Evolutionary conservation across 805 yeast genomes (phyloP), one percentile per base, ranked within the genome.

Genomic region (Wickerhamiella hasegawae): DNA sequence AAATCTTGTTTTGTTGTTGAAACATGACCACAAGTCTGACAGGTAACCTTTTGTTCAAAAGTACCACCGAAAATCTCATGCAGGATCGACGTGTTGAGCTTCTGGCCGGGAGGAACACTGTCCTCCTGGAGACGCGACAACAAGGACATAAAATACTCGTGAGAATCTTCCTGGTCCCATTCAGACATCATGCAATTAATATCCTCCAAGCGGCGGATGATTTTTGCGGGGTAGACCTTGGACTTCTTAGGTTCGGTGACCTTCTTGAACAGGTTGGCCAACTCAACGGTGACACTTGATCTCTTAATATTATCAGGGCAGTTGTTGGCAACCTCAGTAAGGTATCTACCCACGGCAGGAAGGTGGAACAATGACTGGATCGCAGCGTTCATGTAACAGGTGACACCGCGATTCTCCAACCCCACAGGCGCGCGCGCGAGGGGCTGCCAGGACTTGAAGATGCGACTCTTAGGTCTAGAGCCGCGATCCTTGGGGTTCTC

Each of bases 91-190:
- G 76, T 67, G 44, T 78, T 79, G 49, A 85, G 62, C 52, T 85
- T 85, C 32, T 62, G 67, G n/a, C 94, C 95, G 51, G 71, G 76
- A 25, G 97, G 97, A 1, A 90, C 83, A 10, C 82, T 69, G 52
- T 85, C 96, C 52, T 85, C 96, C 57, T 85, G 97, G 35, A 85
- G 59, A 35, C 95, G 61, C 5, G 87, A 72, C 66, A 85, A 68
- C 41, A 85, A 62, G 10, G 94, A 81, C 96, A 85, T 85, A 54
- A 78, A 82, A 59, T 85, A 90, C 58, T 90, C 98, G 57, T 90
- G 98, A 1, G 94, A 79, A 57, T 90, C 98, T 57, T 90, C 97
- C 55, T 90, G 98, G 57, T 83, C 85, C 94, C 94, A 85, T 54
- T 76, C 90, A 31, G 84, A 74, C 94, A 85, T 83, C 94, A 82